Percentiles rank a stretch among this genome's conserved stretches.
Evolutionary conservation across 306 rosid genomes (phyloP).

Genomic region (Ammopiptanthus mongolicus): DNA sequence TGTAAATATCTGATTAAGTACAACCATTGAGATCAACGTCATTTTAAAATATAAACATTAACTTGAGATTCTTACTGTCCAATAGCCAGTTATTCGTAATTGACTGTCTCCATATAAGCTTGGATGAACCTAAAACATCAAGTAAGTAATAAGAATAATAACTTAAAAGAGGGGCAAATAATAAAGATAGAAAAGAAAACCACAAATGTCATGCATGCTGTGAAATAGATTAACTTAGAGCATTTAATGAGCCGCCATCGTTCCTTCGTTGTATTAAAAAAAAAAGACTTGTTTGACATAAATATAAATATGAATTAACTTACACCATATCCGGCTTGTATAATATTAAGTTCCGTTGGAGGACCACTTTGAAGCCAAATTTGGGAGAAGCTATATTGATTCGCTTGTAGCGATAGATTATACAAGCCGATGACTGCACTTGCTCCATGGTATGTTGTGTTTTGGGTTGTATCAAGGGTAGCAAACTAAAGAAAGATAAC

Average conservation of each 20-base stretch:
- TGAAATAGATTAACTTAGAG: too few relatives aligned
- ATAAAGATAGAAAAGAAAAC: too few relatives aligned
- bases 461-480: not conserved
- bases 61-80: not conserved
- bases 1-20: not conserved
- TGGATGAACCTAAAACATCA: not conserved
- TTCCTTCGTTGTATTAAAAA: not conserved
- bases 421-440: not conserved
- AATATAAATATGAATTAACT: not conserved
- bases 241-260: too few relatives aligned
- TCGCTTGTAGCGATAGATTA: not conserved
- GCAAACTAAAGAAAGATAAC: not conserved
- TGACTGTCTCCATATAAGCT: not conserved
- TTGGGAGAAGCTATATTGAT: not conserved
- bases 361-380: slow-evolving; percentile 1
- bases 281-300: not conserved
- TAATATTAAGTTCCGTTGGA: not conserved
- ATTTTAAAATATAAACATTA: not conserved
- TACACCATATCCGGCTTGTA: not conserved
- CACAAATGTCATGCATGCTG: too few relatives aligned
- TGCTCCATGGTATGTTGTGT: not conserved
- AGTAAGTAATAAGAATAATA: not conserved
- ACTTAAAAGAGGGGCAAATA: not conserved
- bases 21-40: not conserved
- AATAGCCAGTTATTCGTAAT: not conserved